Percentiles rank a stretch among this genome's conserved stretches.
These are phyloP conservation scores for Xylariaceae sp. DNA, from an alignment of 2,329 filamentous ascomycete species.

Conservation along the genomic window DNA sequence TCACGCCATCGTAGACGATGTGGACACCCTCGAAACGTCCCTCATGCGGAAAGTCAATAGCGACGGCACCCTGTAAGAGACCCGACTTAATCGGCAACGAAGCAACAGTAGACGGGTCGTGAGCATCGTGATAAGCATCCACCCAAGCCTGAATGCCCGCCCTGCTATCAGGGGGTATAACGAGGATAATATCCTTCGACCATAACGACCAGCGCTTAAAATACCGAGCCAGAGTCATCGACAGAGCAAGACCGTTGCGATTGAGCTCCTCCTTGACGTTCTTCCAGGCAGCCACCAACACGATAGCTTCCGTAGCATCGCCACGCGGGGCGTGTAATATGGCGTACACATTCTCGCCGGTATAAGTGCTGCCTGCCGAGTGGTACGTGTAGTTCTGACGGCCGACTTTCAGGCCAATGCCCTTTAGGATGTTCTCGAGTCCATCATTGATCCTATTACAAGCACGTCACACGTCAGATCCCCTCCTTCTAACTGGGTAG, in stretches of 20 bases:
- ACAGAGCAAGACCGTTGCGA: slow-evolving; percentile 78
- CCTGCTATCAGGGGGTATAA: slow-evolving; percentile 83
- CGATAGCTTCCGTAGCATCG: slow-evolving; percentile 95
- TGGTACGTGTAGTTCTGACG: slow-evolving; percentile 83
- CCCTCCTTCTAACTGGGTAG: neutral
- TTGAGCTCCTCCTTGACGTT: slow-evolving; percentile 77
- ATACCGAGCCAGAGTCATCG: slow-evolving; percentile 83
- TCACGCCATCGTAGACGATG: slow-evolving; percentile 90
- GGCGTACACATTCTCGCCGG: slow-evolving; percentile 87
- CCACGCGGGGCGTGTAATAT: slow-evolving; percentile 89
- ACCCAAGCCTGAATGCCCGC: slow-evolving; percentile 95
- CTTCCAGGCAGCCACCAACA: slow-evolving; percentile 82
- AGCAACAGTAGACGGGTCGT: slow-evolving; percentile 64
- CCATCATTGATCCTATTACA: slow-evolving; percentile 56
- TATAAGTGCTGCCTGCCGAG: slow-evolving; percentile 66
- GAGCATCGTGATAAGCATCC: slow-evolving; percentile 91
- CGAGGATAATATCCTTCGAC: slow-evolving; percentile 96
- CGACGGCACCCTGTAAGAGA: slow-evolving; percentile 84
- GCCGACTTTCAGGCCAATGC: slow-evolving; percentile 79
- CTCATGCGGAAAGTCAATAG: slow-evolving; percentile 87
- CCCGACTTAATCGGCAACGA: slow-evolving; percentile 85
- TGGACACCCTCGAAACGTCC: slow-evolving; percentile 82
- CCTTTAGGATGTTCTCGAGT: slow-evolving; percentile 69
- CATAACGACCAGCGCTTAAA: slow-evolving; percentile 97
- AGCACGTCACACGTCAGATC: slow-evolving; percentile 8